These are phyloP conservation scores for Collybia sp. DNA, from an alignment of 768 basidiomycete genomes.

Conservation along the genomic window DNA sequence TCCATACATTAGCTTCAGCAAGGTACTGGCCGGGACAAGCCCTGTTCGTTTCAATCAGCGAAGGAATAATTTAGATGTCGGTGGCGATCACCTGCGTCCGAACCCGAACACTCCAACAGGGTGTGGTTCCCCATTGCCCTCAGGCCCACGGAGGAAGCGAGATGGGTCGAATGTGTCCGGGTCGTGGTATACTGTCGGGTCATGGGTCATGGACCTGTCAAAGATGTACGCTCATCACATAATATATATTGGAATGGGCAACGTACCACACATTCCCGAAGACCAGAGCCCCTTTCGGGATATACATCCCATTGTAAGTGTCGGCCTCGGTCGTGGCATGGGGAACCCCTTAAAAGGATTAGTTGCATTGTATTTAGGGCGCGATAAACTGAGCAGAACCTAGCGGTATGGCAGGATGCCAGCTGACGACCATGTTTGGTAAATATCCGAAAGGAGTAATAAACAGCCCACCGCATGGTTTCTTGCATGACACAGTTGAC, in stretches of 20 bases:
- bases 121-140: constrained; percentile 9
- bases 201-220: constrained; percentile 6
- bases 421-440: no score
- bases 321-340: constrained; percentile 5
- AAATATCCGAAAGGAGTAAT: no score
- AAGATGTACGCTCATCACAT: no score
- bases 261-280: constrained; percentile 11
- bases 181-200: constrained; percentile 8
- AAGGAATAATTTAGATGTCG: neutral
- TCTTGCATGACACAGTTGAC: neutral
- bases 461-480: no score
- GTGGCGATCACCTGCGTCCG: constrained; percentile 8
- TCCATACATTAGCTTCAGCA: constrained; percentile 33
- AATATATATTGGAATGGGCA: no score
- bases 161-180: constrained; percentile 9
- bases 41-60: constrained; percentile 1
- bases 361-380: no score
- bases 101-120: constrained; percentile 10
- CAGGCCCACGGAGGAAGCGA: constrained; percentile 10
- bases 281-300: constrained; percentile 8
- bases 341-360: neutral
- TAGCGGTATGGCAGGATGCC: no score
- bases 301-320: constrained; percentile 9
- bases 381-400: no score
- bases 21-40: constrained; percentile 33